Evolutionary conservation across 352 stramenopile genomes (phyloP).

Genomic region (Thalassiosira ordinaria): DNA sequence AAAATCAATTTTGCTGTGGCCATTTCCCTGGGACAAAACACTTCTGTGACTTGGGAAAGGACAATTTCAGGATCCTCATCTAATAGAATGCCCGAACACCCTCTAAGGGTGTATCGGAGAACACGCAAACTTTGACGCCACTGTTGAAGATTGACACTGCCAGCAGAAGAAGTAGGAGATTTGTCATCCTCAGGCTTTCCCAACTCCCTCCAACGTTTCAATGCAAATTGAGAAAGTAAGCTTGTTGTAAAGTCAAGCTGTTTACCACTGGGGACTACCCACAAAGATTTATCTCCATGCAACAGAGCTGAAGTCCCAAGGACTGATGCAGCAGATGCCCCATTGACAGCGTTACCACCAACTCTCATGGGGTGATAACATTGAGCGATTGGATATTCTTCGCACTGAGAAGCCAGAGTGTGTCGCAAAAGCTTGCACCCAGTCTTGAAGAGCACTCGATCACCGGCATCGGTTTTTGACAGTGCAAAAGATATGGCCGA

Average conservation of each 20-base stretch:
- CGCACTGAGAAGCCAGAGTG: conserved; percentile 75
- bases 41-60: conserved; percentile 45
- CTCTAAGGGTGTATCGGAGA: conserved; percentile 78
- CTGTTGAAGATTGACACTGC: conserved; percentile 46
- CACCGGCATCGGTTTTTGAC: conserved; percentile 60
- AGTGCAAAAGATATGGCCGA: conserved; percentile 74
- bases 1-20: conserved; percentile 67
- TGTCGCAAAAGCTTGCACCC: conserved; percentile 85
- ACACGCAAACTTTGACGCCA: conserved; percentile 63
- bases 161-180: not conserved
- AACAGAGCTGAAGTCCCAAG: conserved; percentile 71
- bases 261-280: conserved; percentile 74
- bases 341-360: not conserved
- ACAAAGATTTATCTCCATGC: conserved; percentile 58
- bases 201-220: conserved; percentile 44
- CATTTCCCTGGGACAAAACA: conserved; percentile 75
- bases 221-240: conserved; percentile 59
- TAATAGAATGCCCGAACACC: conserved; percentile 70
- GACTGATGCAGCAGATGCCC: conserved; percentile 1
- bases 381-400: conserved; percentile 73
- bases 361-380: conserved; percentile 45
- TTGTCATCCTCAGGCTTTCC: conserved; percentile 9
- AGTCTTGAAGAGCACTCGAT: conserved; percentile 82
- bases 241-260: conserved; percentile 74
- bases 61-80: conserved; percentile 63